Evolutionary conservation across 768 basidiomycete genomes (phyloP).

Genomic region (Calocybe gangraenosa): DNA sequence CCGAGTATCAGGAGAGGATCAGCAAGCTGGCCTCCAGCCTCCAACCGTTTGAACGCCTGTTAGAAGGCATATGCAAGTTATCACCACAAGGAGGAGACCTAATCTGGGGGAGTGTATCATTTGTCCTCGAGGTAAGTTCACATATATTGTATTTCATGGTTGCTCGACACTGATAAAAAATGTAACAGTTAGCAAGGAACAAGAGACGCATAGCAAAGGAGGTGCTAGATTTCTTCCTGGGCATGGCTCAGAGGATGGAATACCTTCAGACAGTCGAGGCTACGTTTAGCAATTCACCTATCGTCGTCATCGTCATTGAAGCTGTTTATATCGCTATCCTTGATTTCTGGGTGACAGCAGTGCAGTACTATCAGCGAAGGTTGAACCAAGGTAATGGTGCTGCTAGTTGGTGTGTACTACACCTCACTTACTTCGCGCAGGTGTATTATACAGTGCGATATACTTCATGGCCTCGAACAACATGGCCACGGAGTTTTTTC

Average conservation of each 20-base stretch:
- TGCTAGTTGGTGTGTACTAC: background rate
- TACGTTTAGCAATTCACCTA: background rate
- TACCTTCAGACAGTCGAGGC: background rate
- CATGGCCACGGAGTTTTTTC: slow-evolving; percentile 3
- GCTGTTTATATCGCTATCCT: slow-evolving; percentile 7
- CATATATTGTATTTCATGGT: background rate
- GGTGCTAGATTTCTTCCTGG: slow-evolving; percentile 3
- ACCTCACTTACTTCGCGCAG: background rate
- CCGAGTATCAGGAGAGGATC: background rate
- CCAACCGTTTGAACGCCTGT: slow-evolving; percentile 7
- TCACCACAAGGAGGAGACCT: slow-evolving; percentile 3
- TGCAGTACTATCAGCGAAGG: slow-evolving; percentile 4
- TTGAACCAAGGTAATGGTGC: no score
- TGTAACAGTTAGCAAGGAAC: slow-evolving; percentile 2
- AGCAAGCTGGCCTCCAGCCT: background rate
- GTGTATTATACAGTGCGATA: background rate
- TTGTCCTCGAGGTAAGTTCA: no score
- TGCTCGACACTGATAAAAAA: background rate
- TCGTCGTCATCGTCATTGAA: slow-evolving; percentile 5
- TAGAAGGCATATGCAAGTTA: background rate
- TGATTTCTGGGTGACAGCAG: slow-evolving; percentile 8
- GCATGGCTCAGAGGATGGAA: slow-evolving; percentile 7
- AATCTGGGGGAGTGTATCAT: no score
- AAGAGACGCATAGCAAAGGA: slow-evolving; percentile 1
- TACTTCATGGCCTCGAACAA: background rate